Evolutionary conservation across 208 protist species (phyloP).

Genomic region (Leishmania martiniquensis): DNA sequence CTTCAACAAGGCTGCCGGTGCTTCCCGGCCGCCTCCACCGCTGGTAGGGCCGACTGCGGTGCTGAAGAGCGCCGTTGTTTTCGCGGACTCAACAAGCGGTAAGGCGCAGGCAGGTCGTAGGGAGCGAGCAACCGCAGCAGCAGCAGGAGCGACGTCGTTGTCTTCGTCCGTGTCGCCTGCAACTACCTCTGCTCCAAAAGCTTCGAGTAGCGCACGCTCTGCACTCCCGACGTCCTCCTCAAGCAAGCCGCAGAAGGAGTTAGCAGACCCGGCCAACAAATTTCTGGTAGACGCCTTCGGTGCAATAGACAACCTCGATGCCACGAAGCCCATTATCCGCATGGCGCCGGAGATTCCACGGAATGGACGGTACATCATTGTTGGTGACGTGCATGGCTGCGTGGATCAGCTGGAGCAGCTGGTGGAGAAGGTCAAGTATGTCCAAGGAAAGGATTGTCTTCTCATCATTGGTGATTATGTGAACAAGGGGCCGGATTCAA

Average conservation of each 20-base stretch:
- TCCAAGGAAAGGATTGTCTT: slow-evolving; percentile 71
- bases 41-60: slow-evolving; percentile 7
- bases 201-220: background rate
- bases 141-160: background rate
- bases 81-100: background rate
- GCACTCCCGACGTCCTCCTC: background rate
- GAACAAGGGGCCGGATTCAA: slow-evolving; percentile 89
- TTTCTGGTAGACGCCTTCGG: slow-evolving; percentile 37
- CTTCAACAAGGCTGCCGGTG: slow-evolving; percentile 25
- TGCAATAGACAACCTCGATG: slow-evolving; percentile 66
- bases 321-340: slow-evolving; percentile 67
- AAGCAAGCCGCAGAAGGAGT: background rate
- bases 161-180: background rate
- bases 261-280: slow-evolving; percentile 20
- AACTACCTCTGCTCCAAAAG: background rate
- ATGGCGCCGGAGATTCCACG: slow-evolving; percentile 41
- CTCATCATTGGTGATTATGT: slow-evolving; percentile 90
- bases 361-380: slow-evolving; percentile 78
- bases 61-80: slow-evolving; percentile 18
- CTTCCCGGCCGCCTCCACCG: slow-evolving; percentile 15
- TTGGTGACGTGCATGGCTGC: slow-evolving; percentile 93
- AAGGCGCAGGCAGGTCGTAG: background rate
- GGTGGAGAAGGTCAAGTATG: slow-evolving; percentile 82
- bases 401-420: slow-evolving; percentile 77
- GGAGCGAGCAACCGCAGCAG: slow-evolving; percentile 3